Percentiles rank a stretch among this genome's conserved stretches.
phyloP scores from a whole-genome alignment of 2,329 filamentous ascomycete species.

The Colletotrichum lupini region DNA sequence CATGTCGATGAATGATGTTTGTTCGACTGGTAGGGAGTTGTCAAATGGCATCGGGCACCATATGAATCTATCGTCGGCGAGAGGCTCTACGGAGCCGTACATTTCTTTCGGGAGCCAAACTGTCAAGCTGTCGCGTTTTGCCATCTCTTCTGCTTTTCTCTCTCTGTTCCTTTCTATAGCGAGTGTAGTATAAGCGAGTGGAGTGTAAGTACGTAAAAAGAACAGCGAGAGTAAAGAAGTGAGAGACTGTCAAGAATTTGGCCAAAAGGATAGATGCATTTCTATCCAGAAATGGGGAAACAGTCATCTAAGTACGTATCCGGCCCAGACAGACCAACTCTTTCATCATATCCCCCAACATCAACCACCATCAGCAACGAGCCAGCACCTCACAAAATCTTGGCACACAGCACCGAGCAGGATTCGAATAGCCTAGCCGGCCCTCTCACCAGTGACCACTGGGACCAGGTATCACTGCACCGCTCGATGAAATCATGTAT shows the following conservation, averaged over 20 bases:
- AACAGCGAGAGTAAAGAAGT: neutral
- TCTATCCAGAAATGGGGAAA: neutral
- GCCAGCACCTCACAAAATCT: neutral
- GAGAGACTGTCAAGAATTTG: too few relatives aligned
- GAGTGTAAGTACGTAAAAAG: neutral
- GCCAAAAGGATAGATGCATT: neutral
- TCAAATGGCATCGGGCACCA: conserved; percentile 32
- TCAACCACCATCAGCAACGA: neutral
- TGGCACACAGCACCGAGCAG: neutral
- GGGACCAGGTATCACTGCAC: neutral
- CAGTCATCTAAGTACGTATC: neutral
- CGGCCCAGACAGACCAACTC: neutral
- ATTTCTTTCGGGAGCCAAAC: conserved; percentile 32
- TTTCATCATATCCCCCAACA: neutral
- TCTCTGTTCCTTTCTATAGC: neutral
- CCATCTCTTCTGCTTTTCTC: neutral
- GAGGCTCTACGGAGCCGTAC: conserved; percentile 28
- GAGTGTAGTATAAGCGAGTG: conserved; percentile 15
- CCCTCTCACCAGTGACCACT: neutral
- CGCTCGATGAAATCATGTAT: conserved; percentile 33
- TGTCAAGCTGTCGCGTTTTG: conserved; percentile 20
- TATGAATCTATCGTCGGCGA: conserved; percentile 27
- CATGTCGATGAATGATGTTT: conserved; percentile 31
- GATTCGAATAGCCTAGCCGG: neutral
- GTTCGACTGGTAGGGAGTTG: conserved; percentile 24